Percentiles rank a stretch among this genome's conserved stretches.
These are phyloP conservation scores for Grigorovia jiainica DNA, from an alignment of 805 yeast species.

Conservation along the genomic window DNA sequence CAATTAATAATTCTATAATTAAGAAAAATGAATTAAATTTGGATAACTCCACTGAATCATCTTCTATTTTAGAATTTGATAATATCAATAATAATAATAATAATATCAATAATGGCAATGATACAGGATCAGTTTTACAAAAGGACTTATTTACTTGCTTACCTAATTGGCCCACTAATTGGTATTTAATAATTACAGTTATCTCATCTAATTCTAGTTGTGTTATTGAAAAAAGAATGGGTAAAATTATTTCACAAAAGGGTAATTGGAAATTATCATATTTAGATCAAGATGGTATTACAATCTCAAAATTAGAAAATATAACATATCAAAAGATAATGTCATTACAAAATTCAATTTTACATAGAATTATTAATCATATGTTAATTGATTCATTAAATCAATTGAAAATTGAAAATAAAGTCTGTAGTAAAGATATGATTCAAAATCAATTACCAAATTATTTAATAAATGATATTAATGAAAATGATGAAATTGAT, in stretches of 20 bases:
- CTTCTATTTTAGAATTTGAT: background rate
- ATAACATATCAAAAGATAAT: conserved; percentile 28
- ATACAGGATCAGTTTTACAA: conserved; percentile 11
- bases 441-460: conserved; percentile 14
- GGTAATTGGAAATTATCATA: conserved; percentile 28
- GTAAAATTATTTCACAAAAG: conserved; percentile 24
- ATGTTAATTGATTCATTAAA: conserved; percentile 30
- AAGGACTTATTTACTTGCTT: conserved; percentile 25
- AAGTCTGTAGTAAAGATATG: conserved; percentile 15
- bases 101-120: background rate
- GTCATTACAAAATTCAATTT: conserved; percentile 22
- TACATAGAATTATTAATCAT: conserved; percentile 28
- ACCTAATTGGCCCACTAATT: conserved; percentile 29
- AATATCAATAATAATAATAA: background rate
- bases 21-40: background rate
- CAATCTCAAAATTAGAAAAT: conserved; percentile 23
- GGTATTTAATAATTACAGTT: conserved; percentile 28
- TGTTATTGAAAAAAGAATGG: conserved; percentile 26
- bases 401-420: conserved; percentile 24
- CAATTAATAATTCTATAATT: conserved; percentile 6
- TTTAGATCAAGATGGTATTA: conserved; percentile 17
- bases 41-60: too few relatives aligned
- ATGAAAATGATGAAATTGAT: background rate
- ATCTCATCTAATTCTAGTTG: conserved; percentile 26
- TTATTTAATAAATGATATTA: conserved; percentile 3